Conservation (phyloP, 306 rosid species). For the Carpinus fangiana region DNA sequence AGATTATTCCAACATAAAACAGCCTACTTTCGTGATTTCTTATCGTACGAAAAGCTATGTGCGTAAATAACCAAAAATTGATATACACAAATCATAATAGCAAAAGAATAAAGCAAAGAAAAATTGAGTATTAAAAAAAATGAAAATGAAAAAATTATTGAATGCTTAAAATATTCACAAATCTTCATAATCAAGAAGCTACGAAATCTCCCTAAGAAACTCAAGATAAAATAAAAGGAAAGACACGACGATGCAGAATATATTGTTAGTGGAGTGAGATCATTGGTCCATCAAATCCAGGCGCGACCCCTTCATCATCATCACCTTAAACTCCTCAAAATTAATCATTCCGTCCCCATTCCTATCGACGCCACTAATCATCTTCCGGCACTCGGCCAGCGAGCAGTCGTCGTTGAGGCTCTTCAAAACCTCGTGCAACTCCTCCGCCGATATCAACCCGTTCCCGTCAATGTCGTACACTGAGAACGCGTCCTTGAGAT, state of each 20-base stretch:
- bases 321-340: constrained; percentile 80
- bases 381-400: constrained; percentile 70
- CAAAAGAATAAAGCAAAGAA: neutral
- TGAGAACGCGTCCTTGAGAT: constrained; percentile 76
- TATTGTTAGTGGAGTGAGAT: neutral
- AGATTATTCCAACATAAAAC: no score
- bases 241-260: neutral
- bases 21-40: no score
- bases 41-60: no score
- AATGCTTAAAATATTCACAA: neutral
- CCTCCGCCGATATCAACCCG: constrained; percentile 89
- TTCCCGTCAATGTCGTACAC: constrained; percentile 85
- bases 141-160: neutral
- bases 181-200: neutral
- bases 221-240: neutral
- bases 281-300: constrained; percentile 40
- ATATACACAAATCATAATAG: no score
- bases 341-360: constrained; percentile 86
- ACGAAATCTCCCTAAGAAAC: neutral
- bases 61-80: no score
- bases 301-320: constrained; percentile 91
- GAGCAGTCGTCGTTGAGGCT: constrained; percentile 87
- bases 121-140: neutral
- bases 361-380: constrained; percentile 80
- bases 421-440: constrained; percentile 61